These are phyloP conservation scores for Rosa chinensis DNA, from an alignment of 306 rosid species.

Conservation along the genomic window DNA sequence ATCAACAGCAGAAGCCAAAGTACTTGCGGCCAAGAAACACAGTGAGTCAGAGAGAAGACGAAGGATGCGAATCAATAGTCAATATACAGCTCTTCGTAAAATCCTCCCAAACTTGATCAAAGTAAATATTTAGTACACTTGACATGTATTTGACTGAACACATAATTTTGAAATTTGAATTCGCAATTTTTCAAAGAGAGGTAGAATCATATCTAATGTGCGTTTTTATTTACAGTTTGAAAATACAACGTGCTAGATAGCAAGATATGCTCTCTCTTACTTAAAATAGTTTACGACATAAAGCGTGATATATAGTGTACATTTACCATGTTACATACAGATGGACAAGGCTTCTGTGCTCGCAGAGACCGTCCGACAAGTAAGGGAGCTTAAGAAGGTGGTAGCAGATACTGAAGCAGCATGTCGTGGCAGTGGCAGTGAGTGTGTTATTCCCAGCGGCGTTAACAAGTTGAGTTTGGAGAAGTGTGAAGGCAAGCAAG, in stretches of 20 bases:
- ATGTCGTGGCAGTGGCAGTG: conserved; percentile 5
- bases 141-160: conserved; percentile 5
- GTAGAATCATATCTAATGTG: not conserved
- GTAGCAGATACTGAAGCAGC: conserved; percentile 43
- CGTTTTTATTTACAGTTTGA: not conserved
- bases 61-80: conserved; percentile 67
- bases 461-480: conserved; percentile 44
- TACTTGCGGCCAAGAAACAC: conserved; percentile 60
- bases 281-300: not conserved
- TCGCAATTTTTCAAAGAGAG: not conserved
- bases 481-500: conserved; percentile 28
- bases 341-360: conserved; percentile 74
- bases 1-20: conserved; percentile 48
- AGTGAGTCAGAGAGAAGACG: conserved; percentile 72
- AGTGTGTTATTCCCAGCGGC: conserved; percentile 48
- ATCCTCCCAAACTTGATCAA: conserved; percentile 54
- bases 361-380: conserved; percentile 48
- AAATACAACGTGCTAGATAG: not conserved
- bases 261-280: not conserved
- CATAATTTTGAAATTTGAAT: not conserved
- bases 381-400: conserved; percentile 52
- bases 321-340: conserved; percentile 23
- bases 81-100: conserved; percentile 57
- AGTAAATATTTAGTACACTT: conserved; percentile 33
- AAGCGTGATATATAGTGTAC: not conserved